Evolutionary conservation across 2,329 filamentous ascomycete species (phyloP), one percentile per base, ranked within the genome.

Genomic region (Botrytis aclada): DNA sequence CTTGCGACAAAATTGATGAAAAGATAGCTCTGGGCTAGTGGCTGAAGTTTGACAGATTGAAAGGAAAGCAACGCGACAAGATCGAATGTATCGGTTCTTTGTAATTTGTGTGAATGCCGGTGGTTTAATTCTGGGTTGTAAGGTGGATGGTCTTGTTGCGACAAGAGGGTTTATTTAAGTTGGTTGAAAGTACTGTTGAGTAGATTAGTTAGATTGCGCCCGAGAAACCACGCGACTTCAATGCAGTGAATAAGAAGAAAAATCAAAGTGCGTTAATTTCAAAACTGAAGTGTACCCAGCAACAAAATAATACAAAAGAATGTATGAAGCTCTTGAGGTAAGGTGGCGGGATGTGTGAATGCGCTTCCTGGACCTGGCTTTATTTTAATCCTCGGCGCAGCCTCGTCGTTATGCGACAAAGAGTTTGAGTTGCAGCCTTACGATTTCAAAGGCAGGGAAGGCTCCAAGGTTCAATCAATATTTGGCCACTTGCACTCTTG

Each of bases 11-110:
- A 56, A 65, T n/a, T 43, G 45, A 43, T n/a, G 20, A 9, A 32
- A 41, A 51, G 25, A 51, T 39, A n/a, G 58, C 25, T 56, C 45
- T 51, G 12, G 34, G 18, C n/a, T 51, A 43, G n/a, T 12, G 14
- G 22, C 37, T 71, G 58, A 22, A 41, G 43, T 41, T 39, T 34
- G 32, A n/a, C 22, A 20, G 8, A 56, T 22, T 32, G 45, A 41
- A 41, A 51, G 37, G 22, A 64, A 64, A 32, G 43, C 51, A 69
- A 67, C 71, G 71, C 73, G 72, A 73, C 25, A 14, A 54, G 58
- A 25, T 32, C 34, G 47, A 41, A 4, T 56, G 6, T 20, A 32
- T 67, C n/a, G 34, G 20, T 39, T 39, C 45, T 54, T 29, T 14
- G 10, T 16, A n/a, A 54, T 3, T 54, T 2, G 25, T n/a, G 0